A percentile compares a stretch with the other conserved stretches of the same genome.
Evolutionary conservation across 2,329 filamentous ascomycete genomes (phyloP).

Genomic region (Fusarium odoratissimum): DNA sequence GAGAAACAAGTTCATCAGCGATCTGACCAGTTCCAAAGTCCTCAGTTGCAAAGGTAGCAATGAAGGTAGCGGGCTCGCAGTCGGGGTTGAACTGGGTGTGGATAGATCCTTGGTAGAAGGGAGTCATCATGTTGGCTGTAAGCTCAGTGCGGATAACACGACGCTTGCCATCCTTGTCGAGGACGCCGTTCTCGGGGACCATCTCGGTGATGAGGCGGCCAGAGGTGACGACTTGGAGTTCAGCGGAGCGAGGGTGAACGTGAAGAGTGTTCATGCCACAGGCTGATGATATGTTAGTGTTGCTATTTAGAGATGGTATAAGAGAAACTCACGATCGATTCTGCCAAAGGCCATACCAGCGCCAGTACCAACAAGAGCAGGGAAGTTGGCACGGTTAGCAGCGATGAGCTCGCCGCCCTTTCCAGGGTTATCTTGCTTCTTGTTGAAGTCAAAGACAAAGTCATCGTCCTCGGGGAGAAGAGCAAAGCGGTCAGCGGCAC

Average conservation of each 20-base stretch:
- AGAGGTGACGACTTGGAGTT: constrained; percentile 63
- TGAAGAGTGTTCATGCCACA: constrained; percentile 70
- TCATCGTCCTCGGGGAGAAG: constrained; percentile 57
- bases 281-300: constrained; percentile 44
- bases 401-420: constrained; percentile 61
- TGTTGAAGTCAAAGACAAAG: constrained; percentile 63
- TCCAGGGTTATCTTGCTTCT: constrained; percentile 36
- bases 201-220: constrained; percentile 64
- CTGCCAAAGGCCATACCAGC: constrained; percentile 64
- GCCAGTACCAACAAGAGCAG: constrained; percentile 64
- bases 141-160: constrained; percentile 58
- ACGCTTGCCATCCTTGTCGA: constrained; percentile 49
- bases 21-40: constrained; percentile 65
- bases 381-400: constrained; percentile 68
- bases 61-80: constrained; percentile 62
- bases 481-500: constrained; percentile 56
- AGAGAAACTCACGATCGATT: constrained; percentile 52
- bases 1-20: constrained; percentile 62
- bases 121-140: constrained; percentile 59
- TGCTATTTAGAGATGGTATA: not conserved
- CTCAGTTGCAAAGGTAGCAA: constrained; percentile 62
- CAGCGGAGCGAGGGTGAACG: constrained; percentile 64
- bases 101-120: constrained; percentile 65
- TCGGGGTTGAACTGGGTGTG: constrained; percentile 69
- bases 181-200: constrained; percentile 63